A percentile compares a stretch with the other conserved stretches of the same genome.
phyloP scores from a whole-genome alignment of 2,329 filamentous ascomycete species.

The Westerdykella ornata region DNA sequence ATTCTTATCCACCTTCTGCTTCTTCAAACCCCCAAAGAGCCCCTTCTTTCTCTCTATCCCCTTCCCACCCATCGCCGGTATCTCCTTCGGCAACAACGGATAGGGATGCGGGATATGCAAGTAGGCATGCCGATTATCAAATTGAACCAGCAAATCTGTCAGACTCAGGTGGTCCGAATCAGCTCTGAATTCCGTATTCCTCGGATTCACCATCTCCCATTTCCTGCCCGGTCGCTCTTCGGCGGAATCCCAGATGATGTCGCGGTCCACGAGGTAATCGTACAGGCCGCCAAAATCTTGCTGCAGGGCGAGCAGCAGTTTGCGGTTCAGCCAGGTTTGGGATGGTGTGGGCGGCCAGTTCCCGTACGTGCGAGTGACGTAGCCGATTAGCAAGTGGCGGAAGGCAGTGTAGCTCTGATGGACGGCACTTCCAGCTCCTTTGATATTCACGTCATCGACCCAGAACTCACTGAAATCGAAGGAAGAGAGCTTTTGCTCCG shows the following conservation, averaged over 20 bases:
- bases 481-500: conserved; percentile 53
- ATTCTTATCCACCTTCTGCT: conserved; percentile 27
- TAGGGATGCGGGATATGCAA: conserved; percentile 53
- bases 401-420: conserved; percentile 54
- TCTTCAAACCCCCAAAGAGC: conserved; percentile 31
- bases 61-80: conserved; percentile 16
- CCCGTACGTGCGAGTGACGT: conserved; percentile 53
- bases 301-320: conserved; percentile 52
- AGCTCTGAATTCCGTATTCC: conserved; percentile 34
- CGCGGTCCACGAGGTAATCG: conserved; percentile 62
- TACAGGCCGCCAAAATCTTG: conserved; percentile 63
- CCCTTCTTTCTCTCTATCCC: conserved; percentile 29
- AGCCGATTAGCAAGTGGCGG: conserved; percentile 53
- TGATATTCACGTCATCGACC: conserved; percentile 26
- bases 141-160: conserved; percentile 59
- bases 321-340: conserved; percentile 54
- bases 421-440: conserved; percentile 38
- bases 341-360: conserved; percentile 53
- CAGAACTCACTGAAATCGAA: conserved; percentile 60
- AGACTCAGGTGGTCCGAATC: conserved; percentile 52
- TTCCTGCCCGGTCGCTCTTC: conserved; percentile 57
- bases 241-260: conserved; percentile 58
- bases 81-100: conserved; percentile 51
- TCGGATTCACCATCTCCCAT: conserved; percentile 52
- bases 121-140: conserved; percentile 56